phyloP scores from a whole-genome alignment of 73 alveolate genomes.

The Paramecium octaurelia region DNA sequence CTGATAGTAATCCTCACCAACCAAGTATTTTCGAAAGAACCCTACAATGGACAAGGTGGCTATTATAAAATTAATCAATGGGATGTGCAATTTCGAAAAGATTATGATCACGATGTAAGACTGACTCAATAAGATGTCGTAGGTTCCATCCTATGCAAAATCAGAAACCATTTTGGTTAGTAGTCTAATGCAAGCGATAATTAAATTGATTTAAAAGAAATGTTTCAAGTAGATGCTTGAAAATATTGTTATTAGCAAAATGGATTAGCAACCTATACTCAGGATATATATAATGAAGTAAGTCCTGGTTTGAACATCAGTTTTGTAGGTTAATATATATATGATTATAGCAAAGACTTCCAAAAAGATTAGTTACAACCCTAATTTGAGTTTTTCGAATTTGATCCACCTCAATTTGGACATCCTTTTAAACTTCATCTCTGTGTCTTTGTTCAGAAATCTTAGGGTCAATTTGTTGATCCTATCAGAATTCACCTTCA shows the following conservation, averaged over 20 bases:
- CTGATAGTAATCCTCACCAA: background rate
- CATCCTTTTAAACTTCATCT: slow-evolving; percentile 40
- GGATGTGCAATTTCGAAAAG: slow-evolving; percentile 6
- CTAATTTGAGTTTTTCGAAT: background rate
- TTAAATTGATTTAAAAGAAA: background rate
- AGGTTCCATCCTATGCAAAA: background rate
- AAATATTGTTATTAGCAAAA: background rate
- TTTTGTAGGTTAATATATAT: background rate
- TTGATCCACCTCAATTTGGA: slow-evolving; percentile 16
- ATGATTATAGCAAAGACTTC: background rate
- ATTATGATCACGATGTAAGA: background rate
- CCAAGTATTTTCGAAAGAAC: background rate
- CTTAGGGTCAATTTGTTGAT: background rate
- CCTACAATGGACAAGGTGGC: background rate
- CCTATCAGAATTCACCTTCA: slow-evolving; percentile 17
- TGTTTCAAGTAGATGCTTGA: background rate
- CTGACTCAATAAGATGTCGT: background rate
- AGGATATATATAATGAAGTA: background rate
- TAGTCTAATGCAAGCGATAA: background rate
- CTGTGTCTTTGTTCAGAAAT: slow-evolving; percentile 34
- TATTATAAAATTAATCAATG: background rate
- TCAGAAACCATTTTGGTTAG: background rate
- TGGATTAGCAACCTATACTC: background rate
- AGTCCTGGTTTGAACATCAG: background rate
- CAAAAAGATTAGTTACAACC: background rate